phyloP scores from a whole-genome alignment of 495 filamentous ascomycete species.

The Penicillium tannophilum region DNA sequence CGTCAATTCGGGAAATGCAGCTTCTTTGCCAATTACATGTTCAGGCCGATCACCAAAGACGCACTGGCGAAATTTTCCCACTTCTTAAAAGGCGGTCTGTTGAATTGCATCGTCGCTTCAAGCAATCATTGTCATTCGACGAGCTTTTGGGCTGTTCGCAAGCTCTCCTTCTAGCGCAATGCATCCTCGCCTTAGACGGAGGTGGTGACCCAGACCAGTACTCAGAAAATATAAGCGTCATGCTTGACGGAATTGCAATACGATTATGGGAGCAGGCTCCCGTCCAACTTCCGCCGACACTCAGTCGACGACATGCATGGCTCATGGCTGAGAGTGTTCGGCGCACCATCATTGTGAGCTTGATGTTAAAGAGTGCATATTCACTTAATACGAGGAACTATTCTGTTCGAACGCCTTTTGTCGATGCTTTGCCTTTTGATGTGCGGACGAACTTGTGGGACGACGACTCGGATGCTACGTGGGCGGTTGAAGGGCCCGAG shows the following conservation, averaged over 20 bases:
- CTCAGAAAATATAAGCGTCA: slow-evolving; percentile 24
- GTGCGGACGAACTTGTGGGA: slow-evolving; percentile 41
- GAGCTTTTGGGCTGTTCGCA: slow-evolving; percentile 41
- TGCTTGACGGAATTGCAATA: slow-evolving; percentile 24
- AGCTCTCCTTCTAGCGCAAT: slow-evolving; percentile 38
- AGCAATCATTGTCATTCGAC: slow-evolving; percentile 28
- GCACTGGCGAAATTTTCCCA: slow-evolving; percentile 20
- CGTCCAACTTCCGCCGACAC: slow-evolving; percentile 20
- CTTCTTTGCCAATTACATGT: slow-evolving; percentile 29
- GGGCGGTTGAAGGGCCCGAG: slow-evolving; percentile 9
- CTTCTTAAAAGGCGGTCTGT: slow-evolving; percentile 27
- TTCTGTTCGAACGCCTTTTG: slow-evolving; percentile 40
- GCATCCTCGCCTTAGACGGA: slow-evolving; percentile 37
- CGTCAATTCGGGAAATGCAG: slow-evolving; percentile 29
- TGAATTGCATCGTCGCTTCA: slow-evolving; percentile 18
- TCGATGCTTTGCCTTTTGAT: slow-evolving; percentile 42
- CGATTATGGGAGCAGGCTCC: slow-evolving; percentile 33
- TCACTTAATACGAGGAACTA: slow-evolving; percentile 41
- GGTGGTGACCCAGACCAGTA: slow-evolving; percentile 15
- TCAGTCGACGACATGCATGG: slow-evolving; percentile 45
- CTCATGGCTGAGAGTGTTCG: slow-evolving; percentile 48
- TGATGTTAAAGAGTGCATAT: slow-evolving; percentile 41
- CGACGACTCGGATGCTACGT: slow-evolving; percentile 25
- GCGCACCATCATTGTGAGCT: slow-evolving; percentile 42
- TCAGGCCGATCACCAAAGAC: slow-evolving; percentile 1